These are phyloP conservation scores for Allantophomopsis cytisporea DNA, from an alignment of 2,329 filamentous ascomycete genomes.

Conservation along the genomic window DNA sequence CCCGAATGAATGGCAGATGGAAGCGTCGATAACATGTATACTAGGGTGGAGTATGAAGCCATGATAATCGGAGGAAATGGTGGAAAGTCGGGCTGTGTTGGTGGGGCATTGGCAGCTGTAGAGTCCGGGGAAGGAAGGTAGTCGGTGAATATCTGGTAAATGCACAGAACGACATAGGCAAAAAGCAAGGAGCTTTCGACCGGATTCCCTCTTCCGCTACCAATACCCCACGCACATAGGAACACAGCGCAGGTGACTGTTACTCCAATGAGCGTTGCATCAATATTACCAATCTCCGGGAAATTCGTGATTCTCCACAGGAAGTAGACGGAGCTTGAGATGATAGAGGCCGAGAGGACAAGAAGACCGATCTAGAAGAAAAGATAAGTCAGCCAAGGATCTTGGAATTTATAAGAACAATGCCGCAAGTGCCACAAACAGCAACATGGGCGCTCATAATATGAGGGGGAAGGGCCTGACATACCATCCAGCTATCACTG, in stretches of 20 bases:
- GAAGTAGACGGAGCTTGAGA: slow-evolving; percentile 90
- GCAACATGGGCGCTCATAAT: slow-evolving; percentile 1
- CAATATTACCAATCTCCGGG: slow-evolving; percentile 82
- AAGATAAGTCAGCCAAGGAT: not conserved
- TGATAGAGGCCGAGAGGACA: slow-evolving; percentile 77
- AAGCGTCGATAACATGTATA: slow-evolving; percentile 73
- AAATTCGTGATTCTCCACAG: slow-evolving; percentile 91
- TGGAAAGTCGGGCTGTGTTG: slow-evolving; percentile 73
- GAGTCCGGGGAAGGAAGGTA: slow-evolving; percentile 71
- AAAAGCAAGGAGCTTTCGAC: slow-evolving; percentile 93
- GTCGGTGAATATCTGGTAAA: slow-evolving; percentile 99
- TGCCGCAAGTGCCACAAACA: not conserved
- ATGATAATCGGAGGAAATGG: slow-evolving; percentile 96
- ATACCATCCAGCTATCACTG: slow-evolving; percentile 92
- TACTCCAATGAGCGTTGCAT: slow-evolving; percentile 84
- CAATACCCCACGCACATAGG: slow-evolving; percentile 85
- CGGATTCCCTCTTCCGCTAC: slow-evolving; percentile 84
- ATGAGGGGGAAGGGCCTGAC: slow-evolving; percentile 17
- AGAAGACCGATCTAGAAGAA: slow-evolving; percentile 64
- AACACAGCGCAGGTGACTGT: slow-evolving; percentile 89
- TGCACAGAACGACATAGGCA: slow-evolving; percentile 93
- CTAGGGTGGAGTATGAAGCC: slow-evolving; percentile 88
- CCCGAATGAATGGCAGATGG: slow-evolving; percentile 73
- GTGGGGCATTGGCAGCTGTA: slow-evolving; percentile 35
- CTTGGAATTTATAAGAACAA: not conserved